Base-by-base conservation (phyloP, 2,329 filamentous ascomycete species). In the Myriosclerotinia scirpicola region DNA sequence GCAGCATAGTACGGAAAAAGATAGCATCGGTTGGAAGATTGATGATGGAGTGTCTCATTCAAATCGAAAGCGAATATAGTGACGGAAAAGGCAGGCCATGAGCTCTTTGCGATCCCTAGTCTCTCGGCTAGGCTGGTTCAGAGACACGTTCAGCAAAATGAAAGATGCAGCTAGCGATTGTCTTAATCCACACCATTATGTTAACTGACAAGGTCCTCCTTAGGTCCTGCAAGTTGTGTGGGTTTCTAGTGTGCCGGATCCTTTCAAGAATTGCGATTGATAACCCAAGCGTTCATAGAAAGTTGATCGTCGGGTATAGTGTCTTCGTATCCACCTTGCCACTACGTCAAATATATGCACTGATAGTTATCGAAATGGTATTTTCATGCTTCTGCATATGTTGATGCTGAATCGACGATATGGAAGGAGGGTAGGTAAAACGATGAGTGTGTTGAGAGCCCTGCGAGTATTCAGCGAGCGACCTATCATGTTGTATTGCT, bases 401-500 rank as follows among this genome's bases (percentile, higher is more conserved):
- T 36, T 60, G 20, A 12, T 34, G 6, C 30, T 48, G 42, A 20
- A 48, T 60, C 56, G 4, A 60, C 3, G 30, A 50, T 22, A 48
- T 17, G 30, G 12, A 36, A 48, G 12, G 30, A 60, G 26, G 26
- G 20, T 2, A 26, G 22, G 15, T 60, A 5, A 6, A 3, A 36
- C 17, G 2, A 48, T 17, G 26, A 40, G 8, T 48, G 12, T n/a
- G 30, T 15, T 36, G 42, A 60, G 5, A 17, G 7, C 9, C 9
- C 12, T 34, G 26, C 26, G 15, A 46, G 17, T 42, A 26, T 20
- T 20, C 44, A 8, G 44, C 44, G 44, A 46, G 44, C n/a, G 20
- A 48, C 14, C 20, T 38, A 50, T 50, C 44, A 60, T 20, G 44
- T 60, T 36, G 42, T 20, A 50, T 60, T 50, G n/a, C 44, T 11